A percentile compares a stretch with the other conserved stretches of the same genome.
Conservation (phyloP, 2,329 filamentous ascomycete species). For the Pezicula neosporulosa region DNA sequence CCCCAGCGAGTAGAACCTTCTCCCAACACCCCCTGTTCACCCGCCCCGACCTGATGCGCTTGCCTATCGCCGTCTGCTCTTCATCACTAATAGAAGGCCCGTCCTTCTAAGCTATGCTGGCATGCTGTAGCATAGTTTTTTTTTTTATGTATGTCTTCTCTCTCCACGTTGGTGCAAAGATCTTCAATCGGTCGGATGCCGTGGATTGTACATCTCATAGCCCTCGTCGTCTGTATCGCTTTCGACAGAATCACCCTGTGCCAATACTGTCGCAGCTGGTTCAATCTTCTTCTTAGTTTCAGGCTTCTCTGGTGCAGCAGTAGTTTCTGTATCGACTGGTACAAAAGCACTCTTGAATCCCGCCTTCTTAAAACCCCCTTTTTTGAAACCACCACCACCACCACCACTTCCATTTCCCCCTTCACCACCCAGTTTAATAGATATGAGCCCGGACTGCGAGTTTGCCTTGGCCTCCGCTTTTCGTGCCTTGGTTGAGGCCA, state of each 20-base stretch:
- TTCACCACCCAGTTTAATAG: constrained; percentile 56
- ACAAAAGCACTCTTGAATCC: constrained; percentile 78
- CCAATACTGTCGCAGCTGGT: constrained; percentile 17
- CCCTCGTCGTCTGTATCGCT: constrained; percentile 69
- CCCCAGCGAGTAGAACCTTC: too few relatives aligned
- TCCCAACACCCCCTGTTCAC: too few relatives aligned
- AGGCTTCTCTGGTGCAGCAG: constrained; percentile 18
- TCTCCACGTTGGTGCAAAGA: too few relatives aligned
- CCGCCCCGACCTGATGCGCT: too few relatives aligned
- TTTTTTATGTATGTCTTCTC: too few relatives aligned
- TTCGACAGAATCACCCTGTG: constrained; percentile 57
- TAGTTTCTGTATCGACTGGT: constrained; percentile 38
- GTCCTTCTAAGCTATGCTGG: too few relatives aligned
- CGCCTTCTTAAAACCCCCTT: constrained; percentile 74
- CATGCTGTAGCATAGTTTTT: too few relatives aligned
- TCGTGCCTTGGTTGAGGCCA: constrained; percentile 60
- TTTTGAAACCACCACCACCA: constrained; percentile 54
- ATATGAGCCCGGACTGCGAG: constrained; percentile 55
- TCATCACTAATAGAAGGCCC: too few relatives aligned
- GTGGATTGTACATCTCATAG: constrained; percentile 65
- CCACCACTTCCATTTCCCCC: constrained; percentile 16
- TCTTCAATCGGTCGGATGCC: constrained; percentile 55
- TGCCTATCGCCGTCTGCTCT: too few relatives aligned
- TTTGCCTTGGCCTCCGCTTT: constrained; percentile 69
- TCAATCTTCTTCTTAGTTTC: constrained; percentile 20